Conservation (phyloP, 306 rosid genomes). For the Cercis canadensis region DNA sequence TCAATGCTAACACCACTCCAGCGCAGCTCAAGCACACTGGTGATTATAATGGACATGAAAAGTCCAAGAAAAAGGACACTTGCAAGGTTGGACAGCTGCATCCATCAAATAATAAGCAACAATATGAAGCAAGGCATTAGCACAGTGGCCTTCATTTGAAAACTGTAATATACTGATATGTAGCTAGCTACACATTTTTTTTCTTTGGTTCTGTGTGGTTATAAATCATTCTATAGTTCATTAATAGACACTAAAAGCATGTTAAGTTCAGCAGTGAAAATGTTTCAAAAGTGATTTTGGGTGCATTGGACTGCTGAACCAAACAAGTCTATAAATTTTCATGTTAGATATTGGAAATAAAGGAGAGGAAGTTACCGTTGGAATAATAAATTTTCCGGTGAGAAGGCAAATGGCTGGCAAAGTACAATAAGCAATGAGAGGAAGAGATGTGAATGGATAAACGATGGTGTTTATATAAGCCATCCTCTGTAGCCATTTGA, state of each 20-base stretch:
- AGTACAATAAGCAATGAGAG: constrained; percentile 87
- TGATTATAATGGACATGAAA: constrained; percentile 80
- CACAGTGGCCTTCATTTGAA: constrained; percentile 1
- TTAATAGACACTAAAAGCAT: neutral
- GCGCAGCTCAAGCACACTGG: constrained; percentile 84
- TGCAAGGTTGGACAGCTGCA: constrained; percentile 94
- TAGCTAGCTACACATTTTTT: neutral
- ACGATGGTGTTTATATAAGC: constrained; percentile 98
- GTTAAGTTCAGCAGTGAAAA: too few species aligned
- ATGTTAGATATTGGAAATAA: neutral
- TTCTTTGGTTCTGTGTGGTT: neutral
- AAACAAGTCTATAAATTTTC: neutral
- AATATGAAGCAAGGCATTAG: constrained; percentile 10
- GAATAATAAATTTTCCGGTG: constrained; percentile 95
- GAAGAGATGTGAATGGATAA: constrained; percentile 95
- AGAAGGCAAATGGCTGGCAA: constrained; percentile 96
- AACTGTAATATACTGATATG: neutral
- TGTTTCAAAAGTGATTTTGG: too few species aligned
- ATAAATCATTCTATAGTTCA: neutral
- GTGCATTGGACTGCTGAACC: neutral
- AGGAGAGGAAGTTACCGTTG: constrained; percentile 70
- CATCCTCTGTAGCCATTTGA: constrained; percentile 81
- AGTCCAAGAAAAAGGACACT: constrained; percentile 92
- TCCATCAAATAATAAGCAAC: constrained; percentile 44
- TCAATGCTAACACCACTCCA: constrained; percentile 93